These are phyloP conservation scores for Cocos nucifera DNA, from an alignment of 176 grass and related monocot genomes.

Conservation along the genomic window DNA sequence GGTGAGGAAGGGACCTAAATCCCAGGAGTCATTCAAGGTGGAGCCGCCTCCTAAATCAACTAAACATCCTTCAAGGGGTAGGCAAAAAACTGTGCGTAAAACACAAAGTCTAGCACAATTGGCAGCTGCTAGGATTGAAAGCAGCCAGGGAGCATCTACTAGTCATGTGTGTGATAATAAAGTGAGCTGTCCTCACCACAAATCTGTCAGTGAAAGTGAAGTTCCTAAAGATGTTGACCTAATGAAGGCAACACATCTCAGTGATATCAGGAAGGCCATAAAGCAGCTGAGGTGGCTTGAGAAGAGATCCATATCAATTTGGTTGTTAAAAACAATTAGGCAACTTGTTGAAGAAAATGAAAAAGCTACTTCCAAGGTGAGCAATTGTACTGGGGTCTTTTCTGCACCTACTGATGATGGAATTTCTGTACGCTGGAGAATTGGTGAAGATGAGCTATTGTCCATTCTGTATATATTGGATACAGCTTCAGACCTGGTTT, in stretches of 20 bases:
- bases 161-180: conserved; percentile 98
- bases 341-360: conserved; percentile 91
- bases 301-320: conserved; percentile 78
- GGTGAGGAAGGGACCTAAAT: conserved; percentile 69
- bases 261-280: conserved; percentile 68
- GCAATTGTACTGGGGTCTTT: conserved; percentile 41
- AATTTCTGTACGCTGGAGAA: conserved; percentile 45
- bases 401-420: conserved; percentile 45
- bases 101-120: conserved; percentile 94
- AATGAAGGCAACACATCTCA: conserved; percentile 33
- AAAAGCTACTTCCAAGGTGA: conserved; percentile 49
- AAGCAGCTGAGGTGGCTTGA: conserved; percentile 84
- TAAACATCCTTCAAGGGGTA: conserved; percentile 82
- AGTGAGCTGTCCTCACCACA: conserved; percentile 75
- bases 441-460: conserved; percentile 84
- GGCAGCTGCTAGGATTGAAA: conserved; percentile 79
- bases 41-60: conserved; percentile 53
- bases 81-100: conserved; percentile 71
- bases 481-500: conserved; percentile 77
- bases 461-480: conserved; percentile 89
- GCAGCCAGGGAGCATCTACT: conserved; percentile 93
- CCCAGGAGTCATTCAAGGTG: conserved; percentile 69
- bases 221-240: conserved; percentile 54
- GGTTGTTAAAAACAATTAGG: conserved; percentile 77
- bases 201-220: conserved; percentile 52